Evolutionary conservation across 371 early-diverging fungal species (phyloP).

Genomic region (Conidiobolus incongruus): DNA sequence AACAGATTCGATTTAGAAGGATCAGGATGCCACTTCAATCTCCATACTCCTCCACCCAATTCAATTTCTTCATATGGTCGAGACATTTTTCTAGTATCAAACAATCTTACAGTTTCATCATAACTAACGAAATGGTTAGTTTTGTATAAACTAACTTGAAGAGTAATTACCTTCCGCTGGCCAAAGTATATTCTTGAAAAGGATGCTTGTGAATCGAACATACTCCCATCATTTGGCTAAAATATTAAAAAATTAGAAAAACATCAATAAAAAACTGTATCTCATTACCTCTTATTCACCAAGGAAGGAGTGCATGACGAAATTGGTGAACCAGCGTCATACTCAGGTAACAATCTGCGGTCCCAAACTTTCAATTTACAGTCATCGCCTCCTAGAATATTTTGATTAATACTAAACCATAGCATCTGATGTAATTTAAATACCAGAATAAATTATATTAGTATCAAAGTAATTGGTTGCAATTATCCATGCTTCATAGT

Average conservation of each 20-base stretch:
- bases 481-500: no score
- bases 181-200: not conserved
- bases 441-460: no score
- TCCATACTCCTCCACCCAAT: constrained; percentile 1
- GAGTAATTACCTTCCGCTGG: no score
- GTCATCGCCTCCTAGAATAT: no score
- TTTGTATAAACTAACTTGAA: no score
- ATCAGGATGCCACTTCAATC: not conserved
- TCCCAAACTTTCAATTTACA: constrained; percentile 3
- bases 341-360: not conserved
- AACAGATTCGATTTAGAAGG: not conserved
- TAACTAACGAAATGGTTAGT: no score
- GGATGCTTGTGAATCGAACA: constrained; percentile 1
- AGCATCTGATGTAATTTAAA: no score
- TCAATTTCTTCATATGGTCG: not conserved
- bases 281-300: not conserved
- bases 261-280: no score
- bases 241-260: no score
- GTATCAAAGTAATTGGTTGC: no score
- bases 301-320: not conserved
- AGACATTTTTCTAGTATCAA: not conserved
- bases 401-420: no score
- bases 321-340: not conserved
- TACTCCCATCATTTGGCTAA: constrained; percentile 2
- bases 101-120: constrained; percentile 1